Evolutionary conservation across 495 filamentous ascomycete genomes (phyloP).

Genomic region (Aspergillus asperescens): DNA sequence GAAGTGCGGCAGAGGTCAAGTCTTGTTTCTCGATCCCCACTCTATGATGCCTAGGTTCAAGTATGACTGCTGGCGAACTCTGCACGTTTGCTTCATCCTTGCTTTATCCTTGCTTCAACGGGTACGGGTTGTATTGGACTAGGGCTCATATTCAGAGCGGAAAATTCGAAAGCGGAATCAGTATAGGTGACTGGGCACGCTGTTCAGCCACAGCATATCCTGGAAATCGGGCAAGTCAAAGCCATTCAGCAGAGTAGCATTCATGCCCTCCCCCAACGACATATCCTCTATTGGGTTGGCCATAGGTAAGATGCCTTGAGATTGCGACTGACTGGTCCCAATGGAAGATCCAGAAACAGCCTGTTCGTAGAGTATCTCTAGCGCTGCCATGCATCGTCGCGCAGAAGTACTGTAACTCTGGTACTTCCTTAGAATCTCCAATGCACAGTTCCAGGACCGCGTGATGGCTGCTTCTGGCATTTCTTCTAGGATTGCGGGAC

Average conservation of each 20-base stretch:
- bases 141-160: too few species aligned
- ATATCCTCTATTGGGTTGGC: slow-evolving; percentile 20
- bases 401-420: slow-evolving; percentile 33
- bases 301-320: background rate
- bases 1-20: background rate
- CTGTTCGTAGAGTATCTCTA: slow-evolving; percentile 37
- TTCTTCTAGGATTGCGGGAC: slow-evolving; percentile 28
- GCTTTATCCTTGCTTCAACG: too few species aligned
- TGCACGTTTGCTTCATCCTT: too few species aligned
- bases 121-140: too few species aligned
- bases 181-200: slow-evolving; percentile 33
- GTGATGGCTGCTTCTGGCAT: slow-evolving; percentile 24
- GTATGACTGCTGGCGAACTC: too few species aligned
- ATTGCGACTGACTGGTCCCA: background rate
- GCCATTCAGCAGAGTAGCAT: slow-evolving; percentile 25
- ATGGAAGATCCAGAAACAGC: slow-evolving; percentile 22
- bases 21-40: too few species aligned
- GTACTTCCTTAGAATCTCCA: slow-evolving; percentile 35
- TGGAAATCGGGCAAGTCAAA: slow-evolving; percentile 34
- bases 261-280: slow-evolving; percentile 29
- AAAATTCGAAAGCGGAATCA: too few species aligned
- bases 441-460: slow-evolving; percentile 28
- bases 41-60: too few species aligned
- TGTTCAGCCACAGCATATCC: slow-evolving; percentile 40
- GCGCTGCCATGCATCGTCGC: slow-evolving; percentile 32